Evolutionary conservation across 1,284 basidiomycete species (phyloP).

Genomic region (Volvariella surrecta): DNA sequence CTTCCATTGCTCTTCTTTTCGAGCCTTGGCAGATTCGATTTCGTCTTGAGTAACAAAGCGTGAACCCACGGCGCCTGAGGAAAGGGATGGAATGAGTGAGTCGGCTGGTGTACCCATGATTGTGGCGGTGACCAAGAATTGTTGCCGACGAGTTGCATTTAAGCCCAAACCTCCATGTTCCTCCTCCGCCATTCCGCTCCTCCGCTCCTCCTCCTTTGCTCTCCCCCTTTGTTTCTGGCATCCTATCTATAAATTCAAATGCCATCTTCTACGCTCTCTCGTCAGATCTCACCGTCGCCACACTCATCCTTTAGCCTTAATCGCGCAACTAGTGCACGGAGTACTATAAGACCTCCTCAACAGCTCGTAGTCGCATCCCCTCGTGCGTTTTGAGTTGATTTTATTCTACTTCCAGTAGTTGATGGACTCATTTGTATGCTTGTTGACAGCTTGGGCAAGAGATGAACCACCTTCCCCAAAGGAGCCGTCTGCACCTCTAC

Average conservation of each 20-base stretch:
- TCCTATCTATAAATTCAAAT: too few relatives aligned
- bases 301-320: slow-evolving; percentile 34
- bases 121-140: not conserved
- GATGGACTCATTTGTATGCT: slow-evolving; percentile 11
- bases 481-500: slow-evolving; percentile 24
- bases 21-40: slow-evolving; percentile 69
- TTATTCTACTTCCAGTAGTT: slow-evolving; percentile 7
- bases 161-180: not conserved
- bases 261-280: slow-evolving; percentile 12
- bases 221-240: too few relatives aligned
- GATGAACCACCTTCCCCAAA: slow-evolving; percentile 73
- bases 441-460: slow-evolving; percentile 66
- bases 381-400: slow-evolving; percentile 49
- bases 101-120: slow-evolving; percentile 14
- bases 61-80: slow-evolving; percentile 60
- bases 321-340: slow-evolving; percentile 32
- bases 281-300: slow-evolving; percentile 20
- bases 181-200: not conserved
- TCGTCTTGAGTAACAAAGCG: slow-evolving; percentile 76
- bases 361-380: slow-evolving; percentile 58
- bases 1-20: slow-evolving; percentile 83
- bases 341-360: slow-evolving; percentile 27
- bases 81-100: slow-evolving; percentile 55
- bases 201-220: not conserved
- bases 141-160: not conserved